Evolutionary conservation across 2,329 filamentous ascomycete genomes (phyloP).

Genomic region (Tolypocladium tropicale): DNA sequence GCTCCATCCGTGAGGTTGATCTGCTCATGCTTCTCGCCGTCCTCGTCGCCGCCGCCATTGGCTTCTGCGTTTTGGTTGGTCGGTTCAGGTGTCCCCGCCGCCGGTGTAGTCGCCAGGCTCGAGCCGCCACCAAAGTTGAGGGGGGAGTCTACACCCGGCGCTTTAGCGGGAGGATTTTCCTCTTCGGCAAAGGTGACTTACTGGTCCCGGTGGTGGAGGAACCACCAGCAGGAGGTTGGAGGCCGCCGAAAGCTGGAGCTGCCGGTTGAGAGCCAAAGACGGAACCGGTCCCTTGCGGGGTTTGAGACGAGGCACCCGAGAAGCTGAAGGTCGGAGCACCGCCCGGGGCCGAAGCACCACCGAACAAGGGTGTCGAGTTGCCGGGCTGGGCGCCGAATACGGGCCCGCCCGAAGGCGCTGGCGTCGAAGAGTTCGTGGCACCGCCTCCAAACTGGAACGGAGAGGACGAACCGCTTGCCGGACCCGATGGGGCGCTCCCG

Average conservation of each 20-base stretch:
- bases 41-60: constrained; percentile 35
- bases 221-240: constrained; percentile 31
- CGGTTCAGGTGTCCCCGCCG: constrained; percentile 48
- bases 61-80: constrained; percentile 33
- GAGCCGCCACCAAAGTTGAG: constrained; percentile 48
- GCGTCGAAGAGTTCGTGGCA: constrained; percentile 11
- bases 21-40: constrained; percentile 54
- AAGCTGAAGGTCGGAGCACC: constrained; percentile 29
- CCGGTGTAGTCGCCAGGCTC: constrained; percentile 50
- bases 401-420: constrained; percentile 9
- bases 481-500: constrained; percentile 17
- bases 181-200: constrained; percentile 30
- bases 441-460: constrained; percentile 28
- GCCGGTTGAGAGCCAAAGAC: constrained; percentile 23
- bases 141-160: constrained; percentile 40
- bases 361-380: constrained; percentile 18
- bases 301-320: constrained; percentile 19
- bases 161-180: constrained; percentile 36
- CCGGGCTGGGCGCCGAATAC: constrained; percentile 16
- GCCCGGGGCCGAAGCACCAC: constrained; percentile 16
- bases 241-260: constrained; percentile 24
- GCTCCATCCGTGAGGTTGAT: constrained; percentile 58
- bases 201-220: constrained; percentile 35
- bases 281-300: constrained; percentile 17
- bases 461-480: constrained; percentile 13